Evolutionary conservation across 805 yeast species (phyloP), one percentile per base, ranked within the genome.

Genomic region (Wickerhamomyces queroliae): DNA sequence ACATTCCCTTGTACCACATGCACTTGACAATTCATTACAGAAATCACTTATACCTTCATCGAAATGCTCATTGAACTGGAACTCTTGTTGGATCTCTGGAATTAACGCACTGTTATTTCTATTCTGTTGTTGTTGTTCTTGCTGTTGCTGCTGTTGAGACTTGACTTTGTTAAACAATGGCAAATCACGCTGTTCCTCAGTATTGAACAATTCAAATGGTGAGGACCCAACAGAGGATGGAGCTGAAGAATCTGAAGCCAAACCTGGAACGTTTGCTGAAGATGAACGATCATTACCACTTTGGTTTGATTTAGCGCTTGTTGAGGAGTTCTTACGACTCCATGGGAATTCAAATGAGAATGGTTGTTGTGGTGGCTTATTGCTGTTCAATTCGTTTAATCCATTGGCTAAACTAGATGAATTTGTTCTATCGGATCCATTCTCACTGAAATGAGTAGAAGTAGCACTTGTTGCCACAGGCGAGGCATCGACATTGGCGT

Each of bases 11-110:
- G 81, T 80, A 15, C 96, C 97, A 62, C 97, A 90, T 1, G 89
- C 97, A 58, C 78, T 72, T 45, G 76, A 74, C 55, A 91, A 70
- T 50, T 80, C 76, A 20, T 74, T 74, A 56, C 98, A 91, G 57
- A 91, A 91, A 22, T 76, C 77, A 43, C 75, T 73, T 39, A 81
- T 79, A 48, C 81, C 79, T 55, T 85, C 91, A 53, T 80, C 83
- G 56, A 78, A 83, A 40, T 69, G 61, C 13, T 64, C 62, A 31
- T 59, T 56, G 43, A 65, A 66, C 41, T 64, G 53, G 42, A 63
- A 63, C 20, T 62, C 61, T 29, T 53, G 43, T 9, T 42, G 30
- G 11, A 42, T 40, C n/a, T 33, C 20, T 19, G 37, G 38, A 13
- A 17, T 18, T 11, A 8, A 8, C 25, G 11, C 25, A 23, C 11